Percentiles rank a stretch among this genome's conserved stretches.
Conservation (phyloP, 1,284 basidiomycete genomes). For the Termitomyces sp. region DNA sequence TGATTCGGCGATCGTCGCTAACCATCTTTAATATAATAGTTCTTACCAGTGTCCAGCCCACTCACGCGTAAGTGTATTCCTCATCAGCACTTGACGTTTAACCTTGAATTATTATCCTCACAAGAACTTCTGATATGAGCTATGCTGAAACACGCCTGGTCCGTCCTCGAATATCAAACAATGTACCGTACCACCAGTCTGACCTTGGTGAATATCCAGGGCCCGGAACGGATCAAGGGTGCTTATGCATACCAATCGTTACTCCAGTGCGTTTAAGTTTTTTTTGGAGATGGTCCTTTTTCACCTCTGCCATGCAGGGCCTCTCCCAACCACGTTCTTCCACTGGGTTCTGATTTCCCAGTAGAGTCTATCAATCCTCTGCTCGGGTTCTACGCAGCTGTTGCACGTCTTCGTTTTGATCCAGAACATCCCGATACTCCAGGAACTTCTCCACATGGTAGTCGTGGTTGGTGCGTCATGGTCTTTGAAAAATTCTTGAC, state of each 20-base stretch:
- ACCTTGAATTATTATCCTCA: not conserved
- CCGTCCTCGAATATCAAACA: slow-evolving; percentile 16
- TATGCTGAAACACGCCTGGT: slow-evolving; percentile 82
- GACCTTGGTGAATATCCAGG: slow-evolving; percentile 36
- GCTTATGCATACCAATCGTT: slow-evolving; percentile 88
- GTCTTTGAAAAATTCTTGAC: not conserved
- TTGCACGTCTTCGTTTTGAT: slow-evolving; percentile 62
- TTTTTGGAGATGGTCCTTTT: not conserved
- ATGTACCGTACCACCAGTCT: not conserved
- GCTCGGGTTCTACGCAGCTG: slow-evolving; percentile 83
- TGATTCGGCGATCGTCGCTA: not conserved
- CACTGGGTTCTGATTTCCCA: slow-evolving; percentile 89
- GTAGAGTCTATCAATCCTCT: slow-evolving; percentile 81
- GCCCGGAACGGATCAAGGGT: slow-evolving; percentile 72
- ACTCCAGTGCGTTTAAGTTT: slow-evolving; percentile 45
- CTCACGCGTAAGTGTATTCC: slow-evolving; percentile 63
- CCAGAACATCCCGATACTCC: slow-evolving; percentile 5
- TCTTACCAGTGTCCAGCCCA: slow-evolving; percentile 90
- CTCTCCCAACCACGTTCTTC: slow-evolving; percentile 53
- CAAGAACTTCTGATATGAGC: slow-evolving; percentile 86
- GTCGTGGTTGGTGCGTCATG: slow-evolving; percentile 64
- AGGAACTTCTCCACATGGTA: slow-evolving; percentile 79
- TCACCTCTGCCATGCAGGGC: slow-evolving; percentile 24
- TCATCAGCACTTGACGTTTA: not conserved
- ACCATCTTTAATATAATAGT: slow-evolving; percentile 39